Base-by-base conservation (phyloP, 2,329 filamentous ascomycete genomes). In the Fusarium oxysporum region DNA sequence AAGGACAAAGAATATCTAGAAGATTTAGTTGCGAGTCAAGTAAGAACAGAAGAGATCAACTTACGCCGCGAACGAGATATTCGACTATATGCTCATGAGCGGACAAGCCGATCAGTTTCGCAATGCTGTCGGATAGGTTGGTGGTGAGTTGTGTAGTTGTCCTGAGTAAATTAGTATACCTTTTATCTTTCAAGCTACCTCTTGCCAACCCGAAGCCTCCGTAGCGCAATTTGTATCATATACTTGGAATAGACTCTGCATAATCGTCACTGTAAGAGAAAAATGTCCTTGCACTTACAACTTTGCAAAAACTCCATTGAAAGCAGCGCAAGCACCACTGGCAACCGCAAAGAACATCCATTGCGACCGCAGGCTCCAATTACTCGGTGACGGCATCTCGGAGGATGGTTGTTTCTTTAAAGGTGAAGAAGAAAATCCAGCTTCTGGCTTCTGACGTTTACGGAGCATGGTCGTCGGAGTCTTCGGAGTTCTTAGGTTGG, bases 231-330 rank as follows among this genome's bases (percentile, higher is more conserved):
- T 13, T 57, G 13, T 4, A 51, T 16, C 4, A 17, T 32, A 58
- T 21, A 35, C 33, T 58, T 21, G 17, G 30, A 58, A 17, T 10
- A 30, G 17, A 23, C 8, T 30, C 14, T 40, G 6, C 19, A 17
- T 9, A 14, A 14, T 37, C 6, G 8, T 28, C 6, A 13, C 28
- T 12, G 21, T 13, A n/a, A 47, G 8, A 28, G n/a, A 70, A 33
- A 25, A 12, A 44, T 16, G 17, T n/a, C 21, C 13, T 14, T 30
- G 25, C 44, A 86, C 89, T 78, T 83, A 93, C 92, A 96, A 84
- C 82, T 96, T 96, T 1, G 93, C 93, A 84, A 96, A 95, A 9
- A 93, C 91, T 66, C 93, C 93, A 76, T 96, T 96, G 75, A 93
- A 91, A 28, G 93, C 92, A 37, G 93, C 93, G 78, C 92, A 95